phyloP scores from a whole-genome alignment of 306 rosid species.

The Rosa chinensis region DNA sequence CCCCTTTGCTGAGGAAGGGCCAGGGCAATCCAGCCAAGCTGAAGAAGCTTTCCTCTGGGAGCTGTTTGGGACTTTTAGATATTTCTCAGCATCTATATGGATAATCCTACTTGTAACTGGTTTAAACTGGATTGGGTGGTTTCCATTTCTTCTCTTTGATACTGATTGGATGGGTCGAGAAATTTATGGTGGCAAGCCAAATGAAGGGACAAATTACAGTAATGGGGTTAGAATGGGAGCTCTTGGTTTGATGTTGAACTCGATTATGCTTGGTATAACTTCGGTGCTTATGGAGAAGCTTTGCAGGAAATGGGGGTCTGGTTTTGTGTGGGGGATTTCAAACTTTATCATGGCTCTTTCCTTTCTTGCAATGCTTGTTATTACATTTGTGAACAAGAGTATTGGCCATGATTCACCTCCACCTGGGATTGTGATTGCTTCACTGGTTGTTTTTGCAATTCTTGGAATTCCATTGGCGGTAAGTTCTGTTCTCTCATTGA shows the following conservation, averaged over 20 bases:
- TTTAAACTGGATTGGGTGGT: conserved; percentile 93
- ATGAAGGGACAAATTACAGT: conserved; percentile 65
- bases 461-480: conserved; percentile 90
- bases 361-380: conserved; percentile 70
- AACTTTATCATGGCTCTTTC: conserved; percentile 79
- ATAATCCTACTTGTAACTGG: conserved; percentile 69
- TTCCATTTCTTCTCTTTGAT: conserved; percentile 87
- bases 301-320: conserved; percentile 83
- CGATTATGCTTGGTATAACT: conserved; percentile 86
- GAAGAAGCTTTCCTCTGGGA: conserved; percentile 93
- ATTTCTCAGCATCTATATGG: conserved; percentile 75
- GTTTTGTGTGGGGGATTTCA: conserved; percentile 89
- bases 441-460: conserved; percentile 65
- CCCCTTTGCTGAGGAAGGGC: conserved; percentile 41
- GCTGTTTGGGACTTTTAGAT: conserved; percentile 79
- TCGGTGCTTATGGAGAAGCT: conserved; percentile 87
- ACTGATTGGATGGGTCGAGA: conserved; percentile 99
- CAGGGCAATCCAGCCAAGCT: conserved; percentile 52
- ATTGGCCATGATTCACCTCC: conserved; percentile 68
- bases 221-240: conserved; percentile 94
- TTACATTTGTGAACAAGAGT: conserved; percentile 63
- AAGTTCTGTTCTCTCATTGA: conserved; percentile 42
- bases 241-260: conserved; percentile 84
- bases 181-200: conserved; percentile 94
- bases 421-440: conserved; percentile 54